Percentiles rank a stretch among this genome's conserved stretches.
These are phyloP conservation scores for Fomitopsis serialis DNA, from an alignment of 768 basidiomycete species.

Conservation along the genomic window DNA sequence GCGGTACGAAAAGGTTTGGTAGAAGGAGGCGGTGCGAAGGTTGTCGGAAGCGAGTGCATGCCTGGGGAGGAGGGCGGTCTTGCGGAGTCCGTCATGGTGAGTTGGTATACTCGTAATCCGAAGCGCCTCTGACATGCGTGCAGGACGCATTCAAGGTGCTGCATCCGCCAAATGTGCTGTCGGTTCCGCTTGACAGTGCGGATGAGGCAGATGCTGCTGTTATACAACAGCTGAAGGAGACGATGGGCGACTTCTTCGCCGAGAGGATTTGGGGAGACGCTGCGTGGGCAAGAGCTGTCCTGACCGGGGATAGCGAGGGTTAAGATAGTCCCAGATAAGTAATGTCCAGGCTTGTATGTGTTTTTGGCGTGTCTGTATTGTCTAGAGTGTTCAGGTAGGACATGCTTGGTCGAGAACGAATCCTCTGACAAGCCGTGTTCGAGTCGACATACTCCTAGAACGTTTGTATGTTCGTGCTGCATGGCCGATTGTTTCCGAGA, in stretches of 20 bases:
- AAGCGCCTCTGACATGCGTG: not conserved
- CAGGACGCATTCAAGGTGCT: constrained; percentile 63
- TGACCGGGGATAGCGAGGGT: constrained; percentile 20
- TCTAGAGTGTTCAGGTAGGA: too few relatives aligned
- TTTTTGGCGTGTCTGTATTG: too few relatives aligned
- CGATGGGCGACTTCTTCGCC: constrained; percentile 61
- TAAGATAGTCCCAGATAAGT: not conserved
- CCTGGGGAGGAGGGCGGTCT: constrained; percentile 39
- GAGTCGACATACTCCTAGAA: too few relatives aligned
- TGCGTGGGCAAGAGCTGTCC: constrained; percentile 58
- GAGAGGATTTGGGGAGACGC: constrained; percentile 50
- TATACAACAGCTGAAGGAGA: constrained; percentile 41
- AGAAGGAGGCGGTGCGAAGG: constrained; percentile 73
- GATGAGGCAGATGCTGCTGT: constrained; percentile 44
- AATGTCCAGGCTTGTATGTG: too few relatives aligned
- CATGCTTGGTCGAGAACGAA: too few relatives aligned
- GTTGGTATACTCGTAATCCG: constrained; percentile 11
- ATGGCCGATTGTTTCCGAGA: too few relatives aligned
- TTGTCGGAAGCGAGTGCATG: constrained; percentile 64
- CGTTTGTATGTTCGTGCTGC: too few relatives aligned
- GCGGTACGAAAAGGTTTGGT: constrained; percentile 79
- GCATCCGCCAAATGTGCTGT: constrained; percentile 50
- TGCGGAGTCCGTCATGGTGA: constrained; percentile 58
- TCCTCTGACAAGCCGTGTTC: too few relatives aligned
- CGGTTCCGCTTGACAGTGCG: constrained; percentile 47